Conservation (phyloP, 2,329 filamentous ascomycete species). For the Sporothrix inflata region DNA sequence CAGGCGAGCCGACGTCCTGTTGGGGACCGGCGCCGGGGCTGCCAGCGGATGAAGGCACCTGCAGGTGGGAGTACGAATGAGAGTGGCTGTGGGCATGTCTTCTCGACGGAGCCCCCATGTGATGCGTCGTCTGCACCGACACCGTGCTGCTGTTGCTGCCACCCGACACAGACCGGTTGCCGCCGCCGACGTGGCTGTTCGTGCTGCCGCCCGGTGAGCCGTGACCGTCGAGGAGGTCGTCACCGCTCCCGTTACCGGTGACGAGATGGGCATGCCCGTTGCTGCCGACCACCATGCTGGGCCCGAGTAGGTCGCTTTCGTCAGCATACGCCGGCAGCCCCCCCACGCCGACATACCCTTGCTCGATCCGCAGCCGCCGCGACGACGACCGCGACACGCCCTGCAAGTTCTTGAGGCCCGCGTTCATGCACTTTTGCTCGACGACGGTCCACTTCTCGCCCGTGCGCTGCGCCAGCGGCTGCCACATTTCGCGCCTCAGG, state of each 20-base stretch:
- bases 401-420: constrained; percentile 79
- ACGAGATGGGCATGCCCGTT: constrained; percentile 49
- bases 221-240: constrained; percentile 50
- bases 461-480: constrained; percentile 67
- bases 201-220: constrained; percentile 46
- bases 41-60: constrained; percentile 28
- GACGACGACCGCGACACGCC: constrained; percentile 67
- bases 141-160: constrained; percentile 35
- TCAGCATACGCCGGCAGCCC: constrained; percentile 64
- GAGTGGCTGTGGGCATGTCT: constrained; percentile 16
- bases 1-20: constrained; percentile 23
- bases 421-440: constrained; percentile 77
- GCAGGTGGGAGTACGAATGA: constrained; percentile 19
- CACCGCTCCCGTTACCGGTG: constrained; percentile 62
- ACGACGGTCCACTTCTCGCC: constrained; percentile 83
- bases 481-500: constrained; percentile 81
- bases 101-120: background rate
- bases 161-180: constrained; percentile 38
- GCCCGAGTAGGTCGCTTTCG: constrained; percentile 47
- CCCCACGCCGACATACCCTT: constrained; percentile 51
- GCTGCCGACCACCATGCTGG: constrained; percentile 51
- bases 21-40: constrained; percentile 29
- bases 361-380: constrained; percentile 65
- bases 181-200: constrained; percentile 36
- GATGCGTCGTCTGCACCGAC: constrained; percentile 12